Evolutionary conservation across 2,329 filamentous ascomycete genomes (phyloP), one percentile per base, ranked within the genome.

Genomic region (Xylogone sp.): DNA sequence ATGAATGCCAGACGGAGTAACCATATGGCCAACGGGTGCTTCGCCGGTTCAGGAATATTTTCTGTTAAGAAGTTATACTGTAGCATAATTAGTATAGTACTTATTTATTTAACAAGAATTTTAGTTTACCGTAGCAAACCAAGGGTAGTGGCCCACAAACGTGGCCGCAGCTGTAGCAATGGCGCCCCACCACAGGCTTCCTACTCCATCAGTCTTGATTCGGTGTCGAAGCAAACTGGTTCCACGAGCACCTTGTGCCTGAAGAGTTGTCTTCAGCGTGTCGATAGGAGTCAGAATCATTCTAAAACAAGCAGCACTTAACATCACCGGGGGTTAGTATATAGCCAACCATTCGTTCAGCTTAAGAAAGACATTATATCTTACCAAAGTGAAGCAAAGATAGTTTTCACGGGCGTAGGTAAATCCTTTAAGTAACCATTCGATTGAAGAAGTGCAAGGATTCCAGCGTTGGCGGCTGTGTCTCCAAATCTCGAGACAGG

Each of bases 151-250:
- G 2, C 74, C 74, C 1, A 74, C 74, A 52, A 77, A 77, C 0
- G 74, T 77, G 0, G 74, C 74, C 1, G 71, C 74, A 0, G 74
- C 74, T 0, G 74, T 77, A 3, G 74, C 74, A 45, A 77, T 64
- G 0, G 74, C 74, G 10, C 74, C 74, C 74, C 74, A 77, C 73
- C 74, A 77, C 9, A 77, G 59, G 49, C 73, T 76, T 2, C 71
- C 72, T 2, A 76, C 22, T 0, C 74, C 74, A 19, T 77, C 61
- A 0, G 64, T 66, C 59, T 72, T 75, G 57, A 76, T 65, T 1
- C 74, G 70, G 43, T 70, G 70, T 10, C 74, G 69, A 6, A 77
- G 65, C 2, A 77, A 56, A 0, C 65, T 58, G 0, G 72, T 75
- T 1, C 74, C 74, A 1, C 69, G 65, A 1, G 70, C 56, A 1